phyloP scores from a whole-genome alignment of 305 asterid species.

The Solanum hybrid region DNA sequence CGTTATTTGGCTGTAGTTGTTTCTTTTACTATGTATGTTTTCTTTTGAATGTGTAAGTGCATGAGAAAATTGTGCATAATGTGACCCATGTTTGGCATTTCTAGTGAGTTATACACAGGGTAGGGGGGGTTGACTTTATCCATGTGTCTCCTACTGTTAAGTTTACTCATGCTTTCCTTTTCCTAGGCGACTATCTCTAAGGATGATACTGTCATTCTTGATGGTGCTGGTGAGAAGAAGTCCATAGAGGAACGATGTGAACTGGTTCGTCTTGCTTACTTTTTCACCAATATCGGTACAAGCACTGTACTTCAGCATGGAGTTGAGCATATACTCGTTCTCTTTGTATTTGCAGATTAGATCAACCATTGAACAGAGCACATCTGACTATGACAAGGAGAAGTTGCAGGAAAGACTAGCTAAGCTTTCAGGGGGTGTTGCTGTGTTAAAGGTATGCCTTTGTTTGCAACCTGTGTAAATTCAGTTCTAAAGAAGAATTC shows the following conservation, averaged over 20 bases:
- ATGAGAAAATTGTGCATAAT: background rate
- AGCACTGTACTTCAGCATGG: background rate
- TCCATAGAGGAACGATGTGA: slow-evolving; percentile 83
- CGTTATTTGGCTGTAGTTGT: background rate
- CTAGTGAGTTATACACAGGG: fast-evolving
- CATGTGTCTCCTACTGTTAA: background rate
- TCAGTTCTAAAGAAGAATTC: background rate
- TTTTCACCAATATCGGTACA: background rate
- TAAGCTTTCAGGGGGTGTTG: slow-evolving; percentile 78
- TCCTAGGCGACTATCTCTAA: slow-evolving; percentile 62
- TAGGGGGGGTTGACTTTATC: background rate
- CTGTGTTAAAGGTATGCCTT: slow-evolving; percentile 57
- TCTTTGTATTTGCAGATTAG: slow-evolving; percentile 42
- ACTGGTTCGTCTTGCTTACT: slow-evolving; percentile 39
- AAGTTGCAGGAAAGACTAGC: slow-evolving; percentile 90
- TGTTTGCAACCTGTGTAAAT: background rate
- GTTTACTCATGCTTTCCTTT: background rate
- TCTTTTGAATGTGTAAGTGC: background rate
- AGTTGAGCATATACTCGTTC: background rate
- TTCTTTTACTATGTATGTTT: background rate
- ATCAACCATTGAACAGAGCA: slow-evolving; percentile 61
- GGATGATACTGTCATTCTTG: slow-evolving; percentile 80
- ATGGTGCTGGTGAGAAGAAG: slow-evolving; percentile 87
- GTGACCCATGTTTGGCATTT: background rate
- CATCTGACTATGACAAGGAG: slow-evolving; percentile 91